Percentiles rank a stretch among this genome's conserved stretches.
Conservation (phyloP, 371 early-diverging fungal genomes). For the Rhizopus stolonifer region DNA sequence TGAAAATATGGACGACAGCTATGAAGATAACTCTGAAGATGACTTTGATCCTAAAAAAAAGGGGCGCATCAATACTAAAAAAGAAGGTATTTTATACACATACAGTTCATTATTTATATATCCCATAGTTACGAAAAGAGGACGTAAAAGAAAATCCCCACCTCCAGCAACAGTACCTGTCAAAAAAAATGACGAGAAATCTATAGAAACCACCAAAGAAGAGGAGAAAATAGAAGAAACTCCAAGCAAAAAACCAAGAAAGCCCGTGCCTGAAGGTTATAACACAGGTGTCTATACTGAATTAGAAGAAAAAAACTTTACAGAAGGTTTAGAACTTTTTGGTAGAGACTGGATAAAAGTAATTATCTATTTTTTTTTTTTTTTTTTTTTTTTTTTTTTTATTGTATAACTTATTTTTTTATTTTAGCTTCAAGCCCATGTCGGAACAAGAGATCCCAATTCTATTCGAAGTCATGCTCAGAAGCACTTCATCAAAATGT, state of each 20-base stretch:
- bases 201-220: not conserved
- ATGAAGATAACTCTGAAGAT: slow-evolving; percentile 56
- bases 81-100: slow-evolving; percentile 25
- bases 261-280: slow-evolving; percentile 48
- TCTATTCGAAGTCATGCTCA: slow-evolving; percentile 89
- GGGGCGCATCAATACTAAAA: slow-evolving; percentile 25
- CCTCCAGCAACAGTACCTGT: not conserved
- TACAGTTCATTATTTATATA: not conserved
- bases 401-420: slow-evolving; percentile 1
- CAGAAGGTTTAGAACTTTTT: slow-evolving; percentile 73
- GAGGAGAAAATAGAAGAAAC: not conserved
- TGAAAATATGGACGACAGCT: slow-evolving; percentile 48
- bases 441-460: slow-evolving; percentile 77
- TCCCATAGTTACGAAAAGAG: slow-evolving; percentile 9
- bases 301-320: slow-evolving; percentile 74
- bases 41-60: slow-evolving; percentile 43
- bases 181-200: slow-evolving; percentile 1
- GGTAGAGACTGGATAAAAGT: slow-evolving; percentile 84
- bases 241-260: slow-evolving; percentile 36
- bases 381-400: too few relatives aligned
- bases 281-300: slow-evolving; percentile 78
- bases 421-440: slow-evolving; percentile 63
- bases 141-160: slow-evolving; percentile 20
- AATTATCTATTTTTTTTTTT: too few relatives aligned
- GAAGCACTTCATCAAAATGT: slow-evolving; percentile 88